phyloP scores from a whole-genome alignment of 306 rosid species.

The Cyamopsis tetragonoloba region DNA sequence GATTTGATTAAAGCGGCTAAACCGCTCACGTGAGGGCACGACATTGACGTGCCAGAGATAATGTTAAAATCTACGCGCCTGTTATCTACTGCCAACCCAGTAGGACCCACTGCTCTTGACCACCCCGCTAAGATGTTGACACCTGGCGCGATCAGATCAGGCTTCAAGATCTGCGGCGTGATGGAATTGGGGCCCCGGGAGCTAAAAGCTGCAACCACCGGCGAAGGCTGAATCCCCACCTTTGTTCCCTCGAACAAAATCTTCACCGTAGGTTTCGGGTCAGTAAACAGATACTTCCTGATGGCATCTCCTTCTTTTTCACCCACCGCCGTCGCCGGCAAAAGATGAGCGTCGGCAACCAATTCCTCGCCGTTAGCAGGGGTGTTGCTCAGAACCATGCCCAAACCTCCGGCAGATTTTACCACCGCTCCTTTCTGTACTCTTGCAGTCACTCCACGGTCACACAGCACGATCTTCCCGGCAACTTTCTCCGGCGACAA shows the following conservation, averaged over 20 bases:
- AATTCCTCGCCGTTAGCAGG: slow-evolving; percentile 81
- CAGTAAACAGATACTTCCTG: slow-evolving; percentile 48
- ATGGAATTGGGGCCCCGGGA: slow-evolving; percentile 78
- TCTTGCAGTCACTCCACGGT: slow-evolving; percentile 75
- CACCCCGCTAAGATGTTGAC: slow-evolving; percentile 93
- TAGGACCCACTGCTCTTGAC: slow-evolving; percentile 68
- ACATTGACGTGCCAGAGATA: slow-evolving; percentile 94
- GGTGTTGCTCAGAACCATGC: slow-evolving; percentile 78
- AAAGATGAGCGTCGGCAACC: slow-evolving; percentile 83
- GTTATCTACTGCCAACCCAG: slow-evolving; percentile 47
- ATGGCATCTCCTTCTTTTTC: slow-evolving; percentile 48
- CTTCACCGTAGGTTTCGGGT: slow-evolving; percentile 51
- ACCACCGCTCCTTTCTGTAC: slow-evolving; percentile 89
- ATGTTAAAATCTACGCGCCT: slow-evolving; percentile 89
- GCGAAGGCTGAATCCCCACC: slow-evolving; percentile 78
- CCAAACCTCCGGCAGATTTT: slow-evolving; percentile 68
- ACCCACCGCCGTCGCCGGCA: slow-evolving; percentile 76
- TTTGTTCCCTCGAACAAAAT: slow-evolving; percentile 73
- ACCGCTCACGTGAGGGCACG: slow-evolving; percentile 96
- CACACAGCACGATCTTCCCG: slow-evolving; percentile 79
- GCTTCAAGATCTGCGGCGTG: slow-evolving; percentile 64
- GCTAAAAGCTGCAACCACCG: slow-evolving; percentile 92
- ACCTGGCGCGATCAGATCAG: slow-evolving; percentile 92
- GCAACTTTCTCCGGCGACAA: slow-evolving; percentile 63
- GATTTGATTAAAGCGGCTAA: slow-evolving; percentile 74